Evolutionary conservation across 1,139 yeast species (phyloP).

Genomic region (Torulaspora pretoriensis): DNA sequence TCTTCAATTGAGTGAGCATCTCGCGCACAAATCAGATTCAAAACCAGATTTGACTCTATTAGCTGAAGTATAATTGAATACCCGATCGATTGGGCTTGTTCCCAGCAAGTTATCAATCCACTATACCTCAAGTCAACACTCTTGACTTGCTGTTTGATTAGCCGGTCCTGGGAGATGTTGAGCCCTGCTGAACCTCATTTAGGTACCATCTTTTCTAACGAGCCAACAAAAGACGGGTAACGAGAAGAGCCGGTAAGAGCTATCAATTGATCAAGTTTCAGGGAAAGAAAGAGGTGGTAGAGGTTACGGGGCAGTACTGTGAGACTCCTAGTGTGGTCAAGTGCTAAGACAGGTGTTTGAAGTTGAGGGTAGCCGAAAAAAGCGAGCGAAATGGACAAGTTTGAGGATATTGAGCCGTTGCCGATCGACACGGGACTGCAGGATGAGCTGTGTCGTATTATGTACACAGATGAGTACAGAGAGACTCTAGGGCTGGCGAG

Average conservation of each 20-base stretch:
- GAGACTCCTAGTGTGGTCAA: background rate
- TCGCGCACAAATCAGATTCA: background rate
- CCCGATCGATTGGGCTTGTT: background rate
- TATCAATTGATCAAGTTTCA: background rate
- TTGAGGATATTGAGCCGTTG: slow-evolving; percentile 25
- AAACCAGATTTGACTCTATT: background rate
- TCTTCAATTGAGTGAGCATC: slow-evolving; percentile 12
- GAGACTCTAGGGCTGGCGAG: slow-evolving; percentile 57
- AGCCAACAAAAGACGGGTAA: background rate
- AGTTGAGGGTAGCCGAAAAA: background rate
- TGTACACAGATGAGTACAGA: slow-evolving; percentile 71
- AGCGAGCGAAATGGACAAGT: slow-evolving; percentile 13
- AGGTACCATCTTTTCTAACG: background rate
- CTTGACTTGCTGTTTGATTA: background rate
- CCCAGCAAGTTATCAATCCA: background rate
- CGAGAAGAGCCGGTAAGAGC: background rate
- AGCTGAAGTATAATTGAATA: background rate
- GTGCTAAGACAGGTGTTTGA: background rate
- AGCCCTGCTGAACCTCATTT: background rate
- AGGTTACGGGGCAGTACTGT: background rate
- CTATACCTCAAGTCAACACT: background rate
- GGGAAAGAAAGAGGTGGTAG: background rate
- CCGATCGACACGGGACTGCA: slow-evolving; percentile 39
- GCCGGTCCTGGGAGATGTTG: slow-evolving; percentile 2
- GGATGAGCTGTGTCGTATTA: slow-evolving; percentile 60